phyloP scores from a whole-genome alignment of 2,329 filamentous ascomycete species.

The Fusarium guadeloupense region DNA sequence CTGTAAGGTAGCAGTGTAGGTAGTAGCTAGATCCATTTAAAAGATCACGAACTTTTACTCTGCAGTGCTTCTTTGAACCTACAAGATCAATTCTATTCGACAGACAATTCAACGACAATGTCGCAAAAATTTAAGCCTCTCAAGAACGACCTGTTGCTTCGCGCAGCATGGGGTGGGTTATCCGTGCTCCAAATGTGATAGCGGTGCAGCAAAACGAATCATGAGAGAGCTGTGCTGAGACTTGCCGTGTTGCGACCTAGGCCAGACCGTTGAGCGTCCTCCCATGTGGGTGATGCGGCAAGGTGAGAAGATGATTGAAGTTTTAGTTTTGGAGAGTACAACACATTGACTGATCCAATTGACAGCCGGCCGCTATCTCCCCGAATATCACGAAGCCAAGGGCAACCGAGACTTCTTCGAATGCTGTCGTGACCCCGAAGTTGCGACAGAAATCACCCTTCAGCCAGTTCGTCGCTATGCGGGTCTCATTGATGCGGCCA shows the following conservation, averaged over 20 bases:
- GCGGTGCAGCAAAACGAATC: not conserved
- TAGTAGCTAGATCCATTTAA: not conserved
- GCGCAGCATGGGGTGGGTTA: constrained; percentile 83
- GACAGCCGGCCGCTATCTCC: constrained; percentile 91
- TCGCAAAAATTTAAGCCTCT: constrained; percentile 79
- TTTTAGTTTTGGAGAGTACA: constrained; percentile 7
- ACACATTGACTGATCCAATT: constrained; percentile 12
- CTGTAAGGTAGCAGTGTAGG: not conserved
- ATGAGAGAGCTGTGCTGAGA: constrained; percentile 36
- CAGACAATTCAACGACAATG: constrained; percentile 59
- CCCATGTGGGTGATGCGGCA: constrained; percentile 99
- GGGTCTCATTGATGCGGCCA: constrained; percentile 92
- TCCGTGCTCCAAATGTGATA: constrained; percentile 2
- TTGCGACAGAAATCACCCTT: constrained; percentile 91
- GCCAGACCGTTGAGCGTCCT: constrained; percentile 88
- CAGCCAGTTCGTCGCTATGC: constrained; percentile 93
- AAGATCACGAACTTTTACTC: constrained; percentile 14
- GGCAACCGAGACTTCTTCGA: constrained; percentile 93
- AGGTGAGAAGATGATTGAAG: constrained; percentile 64
- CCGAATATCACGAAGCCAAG: constrained; percentile 97
- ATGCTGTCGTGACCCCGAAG: constrained; percentile 92
- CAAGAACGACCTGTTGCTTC: constrained; percentile 90
- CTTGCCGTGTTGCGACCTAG: constrained; percentile 55
- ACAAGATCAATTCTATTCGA: constrained; percentile 3
- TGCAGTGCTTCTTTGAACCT: constrained; percentile 11